These are phyloP conservation scores for Melanopsichium pennsylvanicum DNA, from an alignment of 1,284 basidiomycete genomes.

Conservation along the genomic window DNA sequence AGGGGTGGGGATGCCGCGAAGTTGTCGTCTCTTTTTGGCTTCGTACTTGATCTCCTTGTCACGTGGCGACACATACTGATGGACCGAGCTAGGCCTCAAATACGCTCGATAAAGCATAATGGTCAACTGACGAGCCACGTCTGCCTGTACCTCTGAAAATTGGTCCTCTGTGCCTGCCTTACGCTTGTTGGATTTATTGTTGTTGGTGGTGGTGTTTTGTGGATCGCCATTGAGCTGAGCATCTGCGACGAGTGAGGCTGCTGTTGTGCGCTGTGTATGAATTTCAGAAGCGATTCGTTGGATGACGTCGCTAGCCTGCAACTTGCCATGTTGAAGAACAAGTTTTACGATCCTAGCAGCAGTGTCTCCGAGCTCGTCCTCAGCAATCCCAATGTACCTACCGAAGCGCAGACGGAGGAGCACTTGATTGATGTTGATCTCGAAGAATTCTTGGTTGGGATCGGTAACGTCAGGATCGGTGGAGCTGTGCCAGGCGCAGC, in stretches of 20 bases:
- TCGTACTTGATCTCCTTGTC: slow-evolving; percentile 63
- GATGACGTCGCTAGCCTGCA: slow-evolving; percentile 78
- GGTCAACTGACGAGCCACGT: slow-evolving; percentile 28
- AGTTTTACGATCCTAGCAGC: slow-evolving; percentile 68
- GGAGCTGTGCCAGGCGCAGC: slow-evolving; percentile 68
- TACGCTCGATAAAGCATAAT: slow-evolving; percentile 51
- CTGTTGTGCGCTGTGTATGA: slow-evolving; percentile 10
- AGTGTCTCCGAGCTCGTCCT: slow-evolving; percentile 72
- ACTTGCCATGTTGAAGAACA: slow-evolving; percentile 84
- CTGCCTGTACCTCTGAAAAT: not conserved
- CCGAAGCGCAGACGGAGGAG: slow-evolving; percentile 65
- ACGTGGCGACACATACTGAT: slow-evolving; percentile 65
- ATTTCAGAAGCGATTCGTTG: slow-evolving; percentile 67
- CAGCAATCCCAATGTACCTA: slow-evolving; percentile 79
- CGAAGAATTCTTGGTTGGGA: slow-evolving; percentile 63
- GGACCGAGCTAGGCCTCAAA: slow-evolving; percentile 54
- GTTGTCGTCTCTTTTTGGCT: slow-evolving; percentile 43
- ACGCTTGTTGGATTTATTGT: slow-evolving; percentile 30
- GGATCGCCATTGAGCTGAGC: slow-evolving; percentile 10
- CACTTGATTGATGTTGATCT: slow-evolving; percentile 66
- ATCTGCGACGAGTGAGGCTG: not conserved
- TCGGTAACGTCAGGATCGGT: slow-evolving; percentile 38
- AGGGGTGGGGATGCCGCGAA: slow-evolving; percentile 65
- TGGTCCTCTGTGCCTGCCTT: slow-evolving; percentile 28
- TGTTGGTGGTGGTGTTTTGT: slow-evolving; percentile 14